Evolutionary conservation across 768 basidiomycete genomes (phyloP).

Genomic region (Russula foetens): DNA sequence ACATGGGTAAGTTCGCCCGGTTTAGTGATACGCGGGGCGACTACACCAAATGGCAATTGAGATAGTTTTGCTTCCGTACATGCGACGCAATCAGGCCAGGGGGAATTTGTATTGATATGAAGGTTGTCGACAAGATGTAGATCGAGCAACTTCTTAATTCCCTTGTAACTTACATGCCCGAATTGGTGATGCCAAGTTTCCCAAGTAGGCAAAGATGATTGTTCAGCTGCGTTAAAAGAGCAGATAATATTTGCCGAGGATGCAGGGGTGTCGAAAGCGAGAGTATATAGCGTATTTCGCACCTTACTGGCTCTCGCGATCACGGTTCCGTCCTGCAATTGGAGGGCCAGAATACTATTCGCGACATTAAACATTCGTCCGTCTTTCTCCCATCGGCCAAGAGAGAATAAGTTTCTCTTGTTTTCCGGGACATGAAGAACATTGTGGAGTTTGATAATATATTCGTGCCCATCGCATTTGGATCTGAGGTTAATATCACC

Average conservation of each 20-base stretch:
- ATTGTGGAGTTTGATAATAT: too few relatives aligned
- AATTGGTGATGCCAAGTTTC: not conserved
- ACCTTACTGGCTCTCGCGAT: too few relatives aligned
- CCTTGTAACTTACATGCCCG: not conserved
- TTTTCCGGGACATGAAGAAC: too few relatives aligned
- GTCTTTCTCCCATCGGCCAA: too few relatives aligned
- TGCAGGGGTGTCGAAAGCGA: not conserved
- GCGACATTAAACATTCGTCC: too few relatives aligned
- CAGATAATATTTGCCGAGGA: too few relatives aligned
- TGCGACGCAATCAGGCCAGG: not conserved
- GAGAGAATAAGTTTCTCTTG: too few relatives aligned
- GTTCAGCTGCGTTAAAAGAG: too few relatives aligned
- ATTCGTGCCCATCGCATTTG: too few relatives aligned
- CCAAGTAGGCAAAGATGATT: too few relatives aligned
- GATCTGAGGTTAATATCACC: too few relatives aligned
- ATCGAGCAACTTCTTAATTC: fast-evolving
- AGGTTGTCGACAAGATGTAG: not conserved
- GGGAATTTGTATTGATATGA: not conserved
- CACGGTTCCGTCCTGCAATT: not conserved
- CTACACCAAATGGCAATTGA: not conserved
- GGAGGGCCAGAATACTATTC: too few relatives aligned
- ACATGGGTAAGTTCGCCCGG: not conserved
- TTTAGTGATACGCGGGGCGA: fast-evolving
- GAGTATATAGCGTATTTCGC: not conserved
- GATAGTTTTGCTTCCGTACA: not conserved